Evolutionary conservation across 495 filamentous ascomycete species (phyloP).

Genomic region (Penicillium lagena): DNA sequence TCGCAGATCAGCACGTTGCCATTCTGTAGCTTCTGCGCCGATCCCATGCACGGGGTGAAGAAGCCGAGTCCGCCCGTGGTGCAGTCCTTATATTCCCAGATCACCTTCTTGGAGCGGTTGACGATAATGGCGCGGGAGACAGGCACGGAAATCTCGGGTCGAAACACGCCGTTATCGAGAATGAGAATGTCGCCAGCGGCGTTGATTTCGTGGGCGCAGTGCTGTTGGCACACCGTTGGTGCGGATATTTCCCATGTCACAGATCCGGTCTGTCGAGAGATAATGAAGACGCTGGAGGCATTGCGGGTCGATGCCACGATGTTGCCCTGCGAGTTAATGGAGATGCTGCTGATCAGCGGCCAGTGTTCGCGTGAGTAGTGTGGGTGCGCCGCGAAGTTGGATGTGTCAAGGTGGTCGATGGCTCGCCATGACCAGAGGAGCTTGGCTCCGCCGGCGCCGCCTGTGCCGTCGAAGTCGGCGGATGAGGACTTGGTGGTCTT

Average conservation of each 20-base stretch:
- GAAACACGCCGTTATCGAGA: slow-evolving; percentile 42
- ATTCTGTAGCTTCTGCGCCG: slow-evolving; percentile 30
- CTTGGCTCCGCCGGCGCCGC: slow-evolving; percentile 18
- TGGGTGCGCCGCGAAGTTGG: slow-evolving; percentile 26
- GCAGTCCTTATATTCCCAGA: slow-evolving; percentile 39
- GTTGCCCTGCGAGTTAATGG: slow-evolving; percentile 28
- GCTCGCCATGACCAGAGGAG: slow-evolving; percentile 40
- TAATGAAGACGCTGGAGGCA: slow-evolving; percentile 36
- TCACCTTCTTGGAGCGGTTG: slow-evolving; percentile 22
- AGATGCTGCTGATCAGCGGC: slow-evolving; percentile 38
- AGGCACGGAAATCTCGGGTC: slow-evolving; percentile 29
- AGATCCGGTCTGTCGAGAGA: slow-evolving; percentile 27
- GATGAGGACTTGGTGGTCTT: slow-evolving; percentile 11
- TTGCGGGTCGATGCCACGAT: slow-evolving; percentile 38
- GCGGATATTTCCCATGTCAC: slow-evolving; percentile 37
- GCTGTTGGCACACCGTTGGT: slow-evolving; percentile 36
- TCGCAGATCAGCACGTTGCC: slow-evolving; percentile 40
- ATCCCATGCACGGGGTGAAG: slow-evolving; percentile 47
- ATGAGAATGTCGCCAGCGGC: slow-evolving; percentile 35
- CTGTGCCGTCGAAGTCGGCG: slow-evolving; percentile 15
- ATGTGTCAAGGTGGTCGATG: slow-evolving; percentile 29
- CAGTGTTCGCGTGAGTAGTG: slow-evolving; percentile 42
- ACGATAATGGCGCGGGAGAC: slow-evolving; percentile 38
- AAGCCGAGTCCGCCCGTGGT: slow-evolving; percentile 34
- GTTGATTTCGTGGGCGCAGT: slow-evolving; percentile 33